Evolutionary conservation across 2,329 filamentous ascomycete genomes (phyloP), one percentile per base, ranked within the genome.

Genomic region (Cryphonectria naterciae): DNA sequence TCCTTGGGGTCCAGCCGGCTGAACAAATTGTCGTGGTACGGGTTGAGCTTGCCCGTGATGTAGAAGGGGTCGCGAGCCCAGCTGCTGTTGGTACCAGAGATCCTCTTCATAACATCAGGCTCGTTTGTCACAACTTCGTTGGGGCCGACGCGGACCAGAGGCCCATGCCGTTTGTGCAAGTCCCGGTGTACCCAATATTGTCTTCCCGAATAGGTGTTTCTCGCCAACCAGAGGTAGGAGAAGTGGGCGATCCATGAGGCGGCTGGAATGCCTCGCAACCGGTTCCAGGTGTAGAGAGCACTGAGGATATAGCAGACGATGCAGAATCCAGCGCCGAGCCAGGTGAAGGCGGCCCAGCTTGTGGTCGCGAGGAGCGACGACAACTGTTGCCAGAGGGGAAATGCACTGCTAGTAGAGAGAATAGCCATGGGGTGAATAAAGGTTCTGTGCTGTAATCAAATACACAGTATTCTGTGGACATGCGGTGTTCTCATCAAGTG

Each of bases 141-240:
- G 25, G 77, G 77, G 1, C 75, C 77, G 49, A 78, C 64, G n/a
- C 76, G 71, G 15, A 77, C 75, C 28, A 80, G 73, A 1, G 74
- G 68, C 46, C 78, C 77, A 64, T 78, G 75, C 22, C 73, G 70
- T 6, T 75, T 65, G 19, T 74, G 74, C 3, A 77, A 70, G 10
- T 74, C 74, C 5, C 70, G 72, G 64, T 77, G 76, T 7, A 72
- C 65, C 39, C 75, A 70, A 54, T 74, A 75, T 68, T 77, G 75
- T 25, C 72, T 73, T 41, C 77, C 78, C 41, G 69, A 76, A 39
- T 61, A 65, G 3, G 73, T 73, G 5, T 74, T 69, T 8, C 72
- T 73, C 22, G 69, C 73, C 43, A 81, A 68, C 78, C 79, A 81
- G 8, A 77, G 35, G 72, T 80, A 79, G 5, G 79, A 80, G 41